Percentiles rank a stretch among this genome's conserved stretches.
phyloP scores from a whole-genome alignment of 371 early-diverging fungal species.

The Massospora cicadina region DNA sequence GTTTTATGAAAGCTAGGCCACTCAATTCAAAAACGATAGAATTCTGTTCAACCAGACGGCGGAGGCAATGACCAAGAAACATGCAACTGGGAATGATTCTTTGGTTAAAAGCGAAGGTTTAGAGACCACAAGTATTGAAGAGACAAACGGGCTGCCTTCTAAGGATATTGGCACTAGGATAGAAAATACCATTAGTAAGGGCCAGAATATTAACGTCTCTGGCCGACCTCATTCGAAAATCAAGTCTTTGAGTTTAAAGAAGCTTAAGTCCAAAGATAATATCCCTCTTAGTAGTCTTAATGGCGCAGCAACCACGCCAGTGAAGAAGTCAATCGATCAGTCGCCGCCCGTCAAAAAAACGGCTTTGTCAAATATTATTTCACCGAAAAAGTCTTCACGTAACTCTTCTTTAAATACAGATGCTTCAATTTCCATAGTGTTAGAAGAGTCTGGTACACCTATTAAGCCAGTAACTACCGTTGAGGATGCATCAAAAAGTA shows the following conservation, averaged over 20 bases:
- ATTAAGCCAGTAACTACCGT: neutral
- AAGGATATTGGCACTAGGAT: neutral
- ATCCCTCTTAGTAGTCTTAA: neutral
- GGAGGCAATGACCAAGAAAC: slow-evolving; percentile 13
- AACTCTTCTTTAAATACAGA: too few relatives aligned
- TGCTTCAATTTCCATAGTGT: neutral
- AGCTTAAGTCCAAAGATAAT: neutral
- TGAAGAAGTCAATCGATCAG: neutral
- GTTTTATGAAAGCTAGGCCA: slow-evolving; percentile 15
- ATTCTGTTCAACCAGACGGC: slow-evolving; percentile 15
- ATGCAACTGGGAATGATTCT: slow-evolving; percentile 12
- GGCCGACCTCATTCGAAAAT: neutral
- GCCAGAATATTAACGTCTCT: neutral
- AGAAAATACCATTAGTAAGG: neutral
- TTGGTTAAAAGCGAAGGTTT: neutral
- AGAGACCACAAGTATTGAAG: neutral
- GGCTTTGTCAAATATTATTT: too few relatives aligned
- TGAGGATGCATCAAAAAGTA: neutral
- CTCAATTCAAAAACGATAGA: slow-evolving; percentile 16
- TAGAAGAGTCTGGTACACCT: neutral
- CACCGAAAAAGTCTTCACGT: too few relatives aligned
- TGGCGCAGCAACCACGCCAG: neutral
- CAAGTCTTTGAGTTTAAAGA: neutral
- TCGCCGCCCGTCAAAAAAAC: neutral
- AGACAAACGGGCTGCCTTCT: neutral